Evolutionary conservation across 108 stramenopile species (phyloP), one percentile per base, ranked within the genome.

Genomic region (Nitzschia palea): DNA sequence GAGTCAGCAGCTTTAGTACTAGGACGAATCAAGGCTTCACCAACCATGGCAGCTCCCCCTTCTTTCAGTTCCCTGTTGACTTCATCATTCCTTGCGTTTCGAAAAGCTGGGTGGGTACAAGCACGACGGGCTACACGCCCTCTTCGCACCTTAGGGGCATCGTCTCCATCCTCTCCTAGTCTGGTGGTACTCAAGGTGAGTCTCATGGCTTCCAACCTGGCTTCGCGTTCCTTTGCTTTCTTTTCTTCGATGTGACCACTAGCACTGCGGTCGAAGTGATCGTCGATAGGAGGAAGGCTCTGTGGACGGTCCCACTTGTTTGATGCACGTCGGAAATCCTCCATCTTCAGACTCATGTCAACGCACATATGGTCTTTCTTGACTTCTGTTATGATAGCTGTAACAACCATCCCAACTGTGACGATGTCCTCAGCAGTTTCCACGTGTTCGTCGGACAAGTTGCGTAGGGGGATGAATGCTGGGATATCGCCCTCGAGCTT

Each of bases 361-460:
- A 96, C 89, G 33, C 81, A 84, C 78, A 96, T 86, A 45, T 93
- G 90, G 57, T 96, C 95, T 82, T 94, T 94, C 67, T 93, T 91
- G 6, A 96, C 91, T 69, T 91, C 87, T 8, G 89, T 90, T 6
- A 96, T 78, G 35, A 94, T 58, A 10, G 90, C 93, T 4, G 87
- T 89, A 15, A 95, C 88, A 48, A 93, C 77, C 18, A 79, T 71
- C 14, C 93, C 95, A 51, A 82, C 82, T 8, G 77, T 51, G 6
- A 96, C 88, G 71, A 90, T 62, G 47, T 94, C 89, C 56, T 94
- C 91, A 22, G 90, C 88, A 34, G 88, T 62, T 70, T 94, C 93
- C 33, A 92, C 90, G 63, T 92, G 90, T 28, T 86, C 91, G 76
- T 90, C 90, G n/a, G 85, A 70, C 29, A 93, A 65, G 68, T 90